Evolutionary conservation across 2,329 filamentous ascomycete species (phyloP).

Genomic region (Teratosphaeria nubilosa): DNA sequence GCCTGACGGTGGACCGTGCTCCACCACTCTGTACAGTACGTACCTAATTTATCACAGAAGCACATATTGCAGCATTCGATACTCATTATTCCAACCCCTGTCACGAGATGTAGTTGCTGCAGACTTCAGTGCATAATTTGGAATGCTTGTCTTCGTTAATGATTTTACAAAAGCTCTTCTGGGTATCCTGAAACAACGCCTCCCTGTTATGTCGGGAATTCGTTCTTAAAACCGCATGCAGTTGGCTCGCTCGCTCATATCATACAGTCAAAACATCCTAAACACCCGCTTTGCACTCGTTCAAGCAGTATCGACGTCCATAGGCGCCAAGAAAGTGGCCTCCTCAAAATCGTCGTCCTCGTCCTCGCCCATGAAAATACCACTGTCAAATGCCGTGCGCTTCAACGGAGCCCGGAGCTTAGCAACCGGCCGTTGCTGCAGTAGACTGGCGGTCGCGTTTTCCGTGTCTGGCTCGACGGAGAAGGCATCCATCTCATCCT

Average conservation of each 20-base stretch:
- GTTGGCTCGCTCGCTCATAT: neutral
- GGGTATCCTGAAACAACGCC: slow-evolving; percentile 1
- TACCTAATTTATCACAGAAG: neutral
- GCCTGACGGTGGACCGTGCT: too few relatives aligned
- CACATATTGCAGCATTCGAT: neutral
- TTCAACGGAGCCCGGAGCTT: slow-evolving; percentile 16
- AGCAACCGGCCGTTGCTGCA: slow-evolving; percentile 9
- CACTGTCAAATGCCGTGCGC: slow-evolving; percentile 5
- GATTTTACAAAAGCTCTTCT: neutral
- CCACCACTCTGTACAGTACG: too few relatives aligned
- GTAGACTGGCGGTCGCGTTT: neutral
- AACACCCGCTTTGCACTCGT: neutral
- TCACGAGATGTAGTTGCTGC: too few relatives aligned
- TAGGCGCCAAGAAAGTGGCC: slow-evolving; percentile 12
- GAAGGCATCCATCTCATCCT: slow-evolving; percentile 26
- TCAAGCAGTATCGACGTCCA: slow-evolving; percentile 10
- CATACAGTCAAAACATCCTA: neutral
- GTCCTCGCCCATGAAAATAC: slow-evolving; percentile 17
- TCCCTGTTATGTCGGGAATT: neutral
- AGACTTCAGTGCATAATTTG: neutral
- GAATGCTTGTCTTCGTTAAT: neutral
- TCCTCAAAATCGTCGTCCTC: slow-evolving; percentile 9
- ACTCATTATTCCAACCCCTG: too few relatives aligned
- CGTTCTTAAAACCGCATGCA: too few relatives aligned
- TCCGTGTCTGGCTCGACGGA: slow-evolving; percentile 19